Conservation (phyloP, 108 stramenopile species). For the Epithemia pelagica region DNA sequence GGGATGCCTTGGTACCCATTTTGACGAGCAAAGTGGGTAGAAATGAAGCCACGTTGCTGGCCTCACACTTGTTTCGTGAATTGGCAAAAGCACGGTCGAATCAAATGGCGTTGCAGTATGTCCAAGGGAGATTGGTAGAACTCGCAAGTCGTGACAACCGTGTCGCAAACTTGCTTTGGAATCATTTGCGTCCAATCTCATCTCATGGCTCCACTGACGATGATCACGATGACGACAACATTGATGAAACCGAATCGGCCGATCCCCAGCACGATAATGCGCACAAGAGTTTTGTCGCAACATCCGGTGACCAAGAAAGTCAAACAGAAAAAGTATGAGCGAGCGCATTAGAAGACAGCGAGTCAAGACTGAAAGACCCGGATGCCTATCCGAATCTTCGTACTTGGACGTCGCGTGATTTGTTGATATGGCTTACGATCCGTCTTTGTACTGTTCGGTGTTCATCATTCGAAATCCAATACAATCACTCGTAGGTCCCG, state of each 20-base stretch:
- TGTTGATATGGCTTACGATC: too few relatives aligned
- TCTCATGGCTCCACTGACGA: not conserved
- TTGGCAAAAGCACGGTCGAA: conserved; percentile 48
- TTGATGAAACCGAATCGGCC: too few relatives aligned
- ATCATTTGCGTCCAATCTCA: conserved; percentile 21
- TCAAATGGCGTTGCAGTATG: conserved; percentile 43
- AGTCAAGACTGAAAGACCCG: too few relatives aligned
- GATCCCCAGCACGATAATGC: too few relatives aligned
- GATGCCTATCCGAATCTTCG: too few relatives aligned
- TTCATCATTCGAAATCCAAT: too few relatives aligned
- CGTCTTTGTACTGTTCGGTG: too few relatives aligned
- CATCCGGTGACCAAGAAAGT: not conserved
- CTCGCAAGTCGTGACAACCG: conserved; percentile 56
- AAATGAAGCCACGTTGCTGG: conserved; percentile 55
- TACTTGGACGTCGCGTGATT: too few relatives aligned
- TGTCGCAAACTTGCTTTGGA: conserved; percentile 59
- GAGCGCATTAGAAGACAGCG: too few relatives aligned
- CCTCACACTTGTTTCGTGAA: conserved; percentile 50
- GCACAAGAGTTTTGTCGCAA: not conserved
- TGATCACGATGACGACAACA: conserved; percentile 5
- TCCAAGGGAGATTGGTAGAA: conserved; percentile 58
- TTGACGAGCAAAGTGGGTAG: conserved; percentile 58
- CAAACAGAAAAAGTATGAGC: not conserved
- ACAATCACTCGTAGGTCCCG: too few relatives aligned
- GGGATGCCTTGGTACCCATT: conserved; percentile 65